These are phyloP conservation scores for Tilletia setariae DNA, from an alignment of 1,284 basidiomycete species.

Conservation along the genomic window DNA sequence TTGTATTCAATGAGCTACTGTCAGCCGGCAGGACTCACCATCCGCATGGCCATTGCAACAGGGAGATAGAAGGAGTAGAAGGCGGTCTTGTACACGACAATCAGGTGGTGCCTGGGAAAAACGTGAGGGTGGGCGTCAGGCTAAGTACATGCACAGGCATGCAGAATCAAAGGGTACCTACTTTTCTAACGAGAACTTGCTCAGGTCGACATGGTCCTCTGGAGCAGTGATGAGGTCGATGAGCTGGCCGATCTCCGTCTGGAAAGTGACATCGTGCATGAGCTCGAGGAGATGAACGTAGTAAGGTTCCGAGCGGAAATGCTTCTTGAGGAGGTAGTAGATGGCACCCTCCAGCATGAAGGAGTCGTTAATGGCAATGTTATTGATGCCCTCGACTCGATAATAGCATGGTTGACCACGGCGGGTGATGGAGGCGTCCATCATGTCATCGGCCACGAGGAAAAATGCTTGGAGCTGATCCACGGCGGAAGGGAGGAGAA, in stretches of 20 bases:
- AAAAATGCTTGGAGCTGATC: slow-evolving; percentile 98
- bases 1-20: not conserved
- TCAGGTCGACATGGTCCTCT: slow-evolving; percentile 80
- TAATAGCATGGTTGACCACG: slow-evolving; percentile 99
- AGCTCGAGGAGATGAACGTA: slow-evolving; percentile 86
- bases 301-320: slow-evolving; percentile 77
- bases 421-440: slow-evolving; percentile 89
- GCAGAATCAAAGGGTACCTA: slow-evolving; percentile 51
- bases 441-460: slow-evolving; percentile 96
- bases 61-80: slow-evolving; percentile 99
- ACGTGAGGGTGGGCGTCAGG: not conserved
- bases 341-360: slow-evolving; percentile 96
- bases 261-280: slow-evolving; percentile 86
- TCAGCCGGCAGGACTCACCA: slow-evolving; percentile 51
- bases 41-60: slow-evolving; percentile 86
- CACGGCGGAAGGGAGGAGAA: not conserved
- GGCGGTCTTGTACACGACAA: slow-evolving; percentile 96
- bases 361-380: slow-evolving; percentile 92
- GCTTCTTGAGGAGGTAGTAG: slow-evolving; percentile 80
- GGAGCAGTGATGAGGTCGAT: slow-evolving; percentile 93
- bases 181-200: slow-evolving; percentile 78
- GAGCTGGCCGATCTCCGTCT: slow-evolving; percentile 93
- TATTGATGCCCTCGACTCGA: slow-evolving; percentile 62
- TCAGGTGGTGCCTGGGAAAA: slow-evolving; percentile 72
- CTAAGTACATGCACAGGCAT: not conserved